Base-by-base conservation (phyloP, 2,329 filamentous ascomycete genomes). In the Sclerotinia nivalis region DNA sequence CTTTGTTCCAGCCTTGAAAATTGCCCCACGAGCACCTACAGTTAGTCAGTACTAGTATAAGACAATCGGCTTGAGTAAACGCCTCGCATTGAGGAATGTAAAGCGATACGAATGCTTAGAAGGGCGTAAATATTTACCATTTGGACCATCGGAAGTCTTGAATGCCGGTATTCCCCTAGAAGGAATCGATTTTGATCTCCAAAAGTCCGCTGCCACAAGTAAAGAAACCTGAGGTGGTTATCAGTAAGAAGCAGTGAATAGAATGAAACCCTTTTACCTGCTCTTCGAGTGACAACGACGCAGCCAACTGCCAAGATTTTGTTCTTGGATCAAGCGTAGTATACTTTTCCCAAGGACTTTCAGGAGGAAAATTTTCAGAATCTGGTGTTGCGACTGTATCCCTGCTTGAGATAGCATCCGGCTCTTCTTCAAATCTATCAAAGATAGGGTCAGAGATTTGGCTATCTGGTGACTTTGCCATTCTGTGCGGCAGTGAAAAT, bases 131-230 rank as follows among this genome's bases (percentile, higher is more conserved):
- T 10, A 47, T 45, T 40, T 54, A 65, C 89, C 89, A 78, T 91
- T 91, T 2, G 89, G 89, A 0, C 89, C 89, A 80, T 92, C 89
- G 34, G 87, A 89, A 7, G 88, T 87, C 75, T 91, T 90, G 71
- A 91, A 83, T 0, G 87, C 83, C 1, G 89, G 88, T 40, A 91
- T 87, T 8, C 85, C 85, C 74, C 90, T 88, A 49, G 85, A 84
- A 3, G 86, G 84, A 66, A 92, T 86, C 0, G 88, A 79, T 70
- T 85, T 87, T 3, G 89, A 91, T 72, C 89, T 87, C 90, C 89
- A 92, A 76, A 91, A 91, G 77, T 92, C 89, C 31, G 85, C 86
- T 15, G 86, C 88, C 25, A 86, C 86, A 31, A 89, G 81, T 1
- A 89, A 80, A 4, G 87, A 88, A 54, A 89, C 82, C 85, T 89